Conservation (phyloP, 2,329 filamentous ascomycete genomes). For the Dothistroma pini region DNA sequence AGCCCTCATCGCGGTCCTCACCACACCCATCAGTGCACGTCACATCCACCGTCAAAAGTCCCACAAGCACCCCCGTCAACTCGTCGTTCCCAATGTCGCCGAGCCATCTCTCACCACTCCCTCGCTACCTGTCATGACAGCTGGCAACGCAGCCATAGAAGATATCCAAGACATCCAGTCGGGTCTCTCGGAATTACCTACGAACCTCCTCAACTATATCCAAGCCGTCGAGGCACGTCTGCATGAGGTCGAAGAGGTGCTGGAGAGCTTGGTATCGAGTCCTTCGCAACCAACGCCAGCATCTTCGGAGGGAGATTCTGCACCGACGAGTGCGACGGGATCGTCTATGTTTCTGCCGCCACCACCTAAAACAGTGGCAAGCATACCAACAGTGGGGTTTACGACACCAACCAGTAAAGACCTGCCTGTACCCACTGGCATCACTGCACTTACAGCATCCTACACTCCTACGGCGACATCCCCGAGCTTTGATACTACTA, state of each 20-base stretch:
- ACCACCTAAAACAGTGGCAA: not conserved
- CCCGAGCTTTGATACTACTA: not conserved
- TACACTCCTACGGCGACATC: not conserved
- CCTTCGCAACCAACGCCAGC: not conserved
- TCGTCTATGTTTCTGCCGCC: not conserved
- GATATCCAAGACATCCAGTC: slow-evolving; percentile 21
- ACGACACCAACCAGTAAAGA: not conserved
- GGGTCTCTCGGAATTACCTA: slow-evolving; percentile 17
- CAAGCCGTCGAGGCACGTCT: slow-evolving; percentile 16
- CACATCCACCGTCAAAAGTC: not conserved
- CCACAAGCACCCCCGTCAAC: not conserved
- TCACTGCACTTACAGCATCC: not conserved
- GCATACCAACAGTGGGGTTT: not conserved
- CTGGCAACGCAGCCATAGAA: slow-evolving; percentile 17
- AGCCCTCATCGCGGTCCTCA: not conserved
- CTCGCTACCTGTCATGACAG: not conserved
- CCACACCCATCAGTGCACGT: not conserved
- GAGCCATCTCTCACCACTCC: not conserved
- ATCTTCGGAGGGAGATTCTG: not conserved
- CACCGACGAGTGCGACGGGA: not conserved
- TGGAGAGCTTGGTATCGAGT: slow-evolving; percentile 8
- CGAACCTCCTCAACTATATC: slow-evolving; percentile 18
- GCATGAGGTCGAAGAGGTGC: slow-evolving; percentile 13
- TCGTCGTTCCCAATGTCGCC: not conserved
- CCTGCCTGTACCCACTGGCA: not conserved